phyloP scores from a whole-genome alignment of 305 asterid genomes.

The Coffea humblotiana region DNA sequence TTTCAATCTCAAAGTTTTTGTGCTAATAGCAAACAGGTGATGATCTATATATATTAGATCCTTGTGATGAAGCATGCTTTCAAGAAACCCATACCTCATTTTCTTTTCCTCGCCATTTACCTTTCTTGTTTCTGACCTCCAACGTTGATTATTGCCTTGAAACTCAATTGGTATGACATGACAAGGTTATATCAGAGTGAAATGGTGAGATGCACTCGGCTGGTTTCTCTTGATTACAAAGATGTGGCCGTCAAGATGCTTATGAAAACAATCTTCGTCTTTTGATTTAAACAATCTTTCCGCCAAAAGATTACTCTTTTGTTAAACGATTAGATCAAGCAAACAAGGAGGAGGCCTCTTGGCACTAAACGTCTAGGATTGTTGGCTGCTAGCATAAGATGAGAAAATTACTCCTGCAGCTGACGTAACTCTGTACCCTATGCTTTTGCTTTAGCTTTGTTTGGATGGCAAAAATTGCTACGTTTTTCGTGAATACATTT shows the following conservation, averaged over 20 bases:
- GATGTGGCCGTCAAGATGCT: neutral
- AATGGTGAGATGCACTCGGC: neutral
- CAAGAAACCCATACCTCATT: neutral
- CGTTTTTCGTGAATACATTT: no score
- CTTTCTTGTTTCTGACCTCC: neutral
- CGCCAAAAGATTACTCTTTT: no score
- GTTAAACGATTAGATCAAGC: no score
- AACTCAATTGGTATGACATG: neutral
- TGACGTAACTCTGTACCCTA: neutral
- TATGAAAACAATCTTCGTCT: no score
- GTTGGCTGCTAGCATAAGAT: neutral
- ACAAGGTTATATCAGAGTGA: neutral
- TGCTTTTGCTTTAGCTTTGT: neutral
- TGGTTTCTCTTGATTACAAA: neutral
- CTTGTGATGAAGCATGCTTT: neutral
- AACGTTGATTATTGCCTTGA: neutral
- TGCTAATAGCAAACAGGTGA: slow-evolving; percentile 1
- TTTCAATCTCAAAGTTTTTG: slow-evolving; percentile 9
- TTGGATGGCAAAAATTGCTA: no score
- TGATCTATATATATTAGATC: neutral
- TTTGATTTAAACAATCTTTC: no score
- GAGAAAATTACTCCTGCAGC: neutral
- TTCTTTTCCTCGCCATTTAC: neutral
- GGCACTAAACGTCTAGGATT: neutral
- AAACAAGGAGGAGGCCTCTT: no score